Conservation (phyloP, 441 rosid species). For the Jatropha multifida region DNA sequence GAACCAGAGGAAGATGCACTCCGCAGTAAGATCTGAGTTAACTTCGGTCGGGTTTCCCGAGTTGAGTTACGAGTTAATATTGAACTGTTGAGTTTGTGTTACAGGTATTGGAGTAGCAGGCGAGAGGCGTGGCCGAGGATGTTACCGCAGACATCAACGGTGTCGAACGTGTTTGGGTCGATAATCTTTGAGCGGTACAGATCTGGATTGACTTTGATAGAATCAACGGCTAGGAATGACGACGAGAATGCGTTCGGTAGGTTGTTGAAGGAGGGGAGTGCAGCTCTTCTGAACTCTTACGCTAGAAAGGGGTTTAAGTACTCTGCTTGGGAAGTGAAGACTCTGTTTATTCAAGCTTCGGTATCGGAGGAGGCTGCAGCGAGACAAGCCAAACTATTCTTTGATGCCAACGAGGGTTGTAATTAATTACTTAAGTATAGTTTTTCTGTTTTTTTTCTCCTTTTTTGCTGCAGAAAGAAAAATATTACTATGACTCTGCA, state of each 20-base stretch:
- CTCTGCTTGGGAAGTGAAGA: slow-evolving; percentile 85
- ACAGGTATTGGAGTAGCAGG: slow-evolving; percentile 82
- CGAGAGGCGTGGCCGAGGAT: slow-evolving; percentile 84
- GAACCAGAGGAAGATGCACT: slow-evolving; percentile 81
- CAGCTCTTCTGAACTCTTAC: slow-evolving; percentile 87
- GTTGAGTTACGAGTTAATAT: neutral
- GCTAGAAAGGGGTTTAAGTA: slow-evolving; percentile 53
- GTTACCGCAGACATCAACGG: slow-evolving; percentile 80
- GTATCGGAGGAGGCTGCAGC: slow-evolving; percentile 65
- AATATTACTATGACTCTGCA: too few species aligned
- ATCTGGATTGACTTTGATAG: slow-evolving; percentile 65
- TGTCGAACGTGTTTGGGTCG: slow-evolving; percentile 71
- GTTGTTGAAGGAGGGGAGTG: slow-evolving; percentile 66
- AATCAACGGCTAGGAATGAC: slow-evolving; percentile 58
- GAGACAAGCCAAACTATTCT: slow-evolving; percentile 48
- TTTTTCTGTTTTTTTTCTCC: too few species aligned
- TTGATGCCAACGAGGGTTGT: slow-evolving; percentile 64
- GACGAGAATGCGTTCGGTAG: slow-evolving; percentile 50
- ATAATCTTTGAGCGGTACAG: slow-evolving; percentile 64
- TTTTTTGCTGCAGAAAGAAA: too few species aligned
- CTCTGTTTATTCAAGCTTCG: slow-evolving; percentile 58
- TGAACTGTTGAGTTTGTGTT: neutral
- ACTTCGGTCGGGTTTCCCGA: neutral
- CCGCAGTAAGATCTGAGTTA: slow-evolving; percentile 53
- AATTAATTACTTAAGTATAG: slow-evolving; percentile 19